Conservation (phyloP, 108 stramenopile species). For the Epithemia pelagica region DNA sequence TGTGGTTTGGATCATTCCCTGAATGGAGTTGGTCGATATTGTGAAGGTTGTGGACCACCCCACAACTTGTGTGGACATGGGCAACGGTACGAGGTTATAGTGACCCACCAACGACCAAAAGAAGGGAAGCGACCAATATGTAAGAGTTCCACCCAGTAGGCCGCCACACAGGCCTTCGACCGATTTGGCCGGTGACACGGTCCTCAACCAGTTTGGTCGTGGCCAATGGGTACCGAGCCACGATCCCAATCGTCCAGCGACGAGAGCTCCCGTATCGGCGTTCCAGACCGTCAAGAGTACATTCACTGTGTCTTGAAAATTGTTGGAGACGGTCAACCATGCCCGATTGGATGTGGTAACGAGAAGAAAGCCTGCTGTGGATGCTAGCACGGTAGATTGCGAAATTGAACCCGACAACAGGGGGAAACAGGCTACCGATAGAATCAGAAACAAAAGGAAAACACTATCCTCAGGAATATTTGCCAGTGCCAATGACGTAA, state of each 20-base stretch:
- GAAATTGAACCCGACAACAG: slow-evolving; percentile 19
- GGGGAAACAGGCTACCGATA: slow-evolving; percentile 2
- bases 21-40: background rate
- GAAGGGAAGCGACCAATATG: background rate
- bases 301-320: slow-evolving; percentile 40
- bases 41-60: background rate
- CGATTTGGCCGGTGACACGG: background rate
- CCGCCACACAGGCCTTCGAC: background rate
- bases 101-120: background rate
- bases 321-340: slow-evolving; percentile 27
- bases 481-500: slow-evolving; percentile 20
- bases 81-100: background rate
- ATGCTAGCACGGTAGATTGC: slow-evolving; percentile 28
- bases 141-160: background rate
- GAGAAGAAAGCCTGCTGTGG: slow-evolving; percentile 36
- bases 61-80: background rate
- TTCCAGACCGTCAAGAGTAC: slow-evolving; percentile 75
- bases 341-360: slow-evolving; percentile 57
- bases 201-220: background rate
- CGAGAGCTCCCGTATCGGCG: slow-evolving; percentile 71
- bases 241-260: slow-evolving; percentile 46
- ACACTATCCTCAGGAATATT: background rate
- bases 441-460: slow-evolving; percentile 12
- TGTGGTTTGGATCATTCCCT: background rate
- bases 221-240: background rate